Evolutionary conservation across 2,329 filamentous ascomycete genomes (phyloP), one percentile per base, ranked within the genome.

Genomic region (Domatiomyces catenatus): DNA sequence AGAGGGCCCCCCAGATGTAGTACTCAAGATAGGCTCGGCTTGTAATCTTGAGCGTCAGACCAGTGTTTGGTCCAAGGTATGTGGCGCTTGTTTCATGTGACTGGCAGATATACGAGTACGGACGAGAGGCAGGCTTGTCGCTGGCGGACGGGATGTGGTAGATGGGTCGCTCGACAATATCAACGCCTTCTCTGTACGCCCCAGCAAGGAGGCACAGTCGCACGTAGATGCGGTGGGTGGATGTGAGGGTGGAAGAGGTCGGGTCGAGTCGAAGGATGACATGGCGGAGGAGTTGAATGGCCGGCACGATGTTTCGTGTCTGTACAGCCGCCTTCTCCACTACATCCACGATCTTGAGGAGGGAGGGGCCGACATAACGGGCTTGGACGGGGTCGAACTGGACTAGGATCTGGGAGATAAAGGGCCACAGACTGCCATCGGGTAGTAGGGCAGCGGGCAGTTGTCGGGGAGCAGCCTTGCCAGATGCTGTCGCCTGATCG

Each of bases 1-100:
- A 72, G 67, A 83, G 71, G n/a, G 76, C 82, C 17, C 77, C 73
- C 42, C 77, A 65, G 4, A 83, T 64, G 58, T 84, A 81, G 62
- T 86, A 87, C 61, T 83, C 77, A 18, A 86, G 68, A 43, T 69
- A 65, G 39, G 68, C 66, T 47, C 61, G 63, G 51, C 66, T 65
- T n/a, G 63, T 63, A 15, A 73, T 52, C 42, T 61, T 66, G 2
- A 64, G 59, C 10, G 68, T 66, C n/a, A 73, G 56, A 4, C 66
- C 67, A 6, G 67, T 66, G 17, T 56, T 48, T 20, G 63, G 57
- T 4, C 61, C 67, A 10, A 71, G 62, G 46, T 66, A 69, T 15
- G 57, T 55, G 18, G 62, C 54, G 52, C 58, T 64, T 4, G 62
- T 63, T 22, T 62, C 60, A 24, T 53, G 50, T 20, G 18, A 20